Conservation (phyloP, 495 filamentous ascomycete genomes). For the Aspergillus funiculosus region DNA sequence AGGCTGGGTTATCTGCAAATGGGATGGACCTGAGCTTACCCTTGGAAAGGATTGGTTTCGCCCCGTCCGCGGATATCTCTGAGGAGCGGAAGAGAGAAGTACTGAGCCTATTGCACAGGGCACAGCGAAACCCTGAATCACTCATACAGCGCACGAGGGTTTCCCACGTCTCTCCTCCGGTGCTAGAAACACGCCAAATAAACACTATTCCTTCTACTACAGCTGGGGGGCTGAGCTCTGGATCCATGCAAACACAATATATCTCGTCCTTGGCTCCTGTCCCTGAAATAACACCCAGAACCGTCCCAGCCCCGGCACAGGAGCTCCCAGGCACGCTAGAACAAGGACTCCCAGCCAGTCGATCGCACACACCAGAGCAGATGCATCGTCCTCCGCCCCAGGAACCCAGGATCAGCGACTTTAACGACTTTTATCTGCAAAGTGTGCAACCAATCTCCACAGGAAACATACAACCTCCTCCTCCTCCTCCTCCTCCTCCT, state of each 20-base stretch:
- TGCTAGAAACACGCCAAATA: neutral
- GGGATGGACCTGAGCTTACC: slow-evolving; percentile 14
- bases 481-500: neutral
- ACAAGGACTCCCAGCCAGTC: slow-evolving; percentile 22
- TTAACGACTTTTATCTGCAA: too few relatives aligned
- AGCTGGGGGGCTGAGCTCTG: neutral
- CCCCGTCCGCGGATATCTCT: slow-evolving; percentile 23
- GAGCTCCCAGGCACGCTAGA: slow-evolving; percentile 29
- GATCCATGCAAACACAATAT: neutral
- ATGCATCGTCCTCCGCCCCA: slow-evolving; percentile 15
- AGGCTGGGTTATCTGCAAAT: slow-evolving; percentile 5
- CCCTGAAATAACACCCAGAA: neutral
- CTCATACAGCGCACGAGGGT: neutral
- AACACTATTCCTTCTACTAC: too few relatives aligned
- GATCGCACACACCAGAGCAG: slow-evolving; percentile 25
- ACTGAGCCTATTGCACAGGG: slow-evolving; percentile 15
- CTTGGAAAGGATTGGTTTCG: slow-evolving; percentile 24
- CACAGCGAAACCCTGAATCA: neutral
- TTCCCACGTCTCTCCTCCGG: neutral
- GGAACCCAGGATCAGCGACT: too few relatives aligned
- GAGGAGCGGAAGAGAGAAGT: slow-evolving; percentile 20
- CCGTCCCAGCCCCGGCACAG: slow-evolving; percentile 1
- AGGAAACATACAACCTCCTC: neutral
- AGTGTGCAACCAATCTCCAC: too few relatives aligned
- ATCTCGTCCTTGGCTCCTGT: neutral